Percentiles rank a stretch among this genome's conserved stretches.
Evolutionary conservation across 2,329 filamentous ascomycete genomes (phyloP).

Genomic region (Fonsecaea pedrosoi): DNA sequence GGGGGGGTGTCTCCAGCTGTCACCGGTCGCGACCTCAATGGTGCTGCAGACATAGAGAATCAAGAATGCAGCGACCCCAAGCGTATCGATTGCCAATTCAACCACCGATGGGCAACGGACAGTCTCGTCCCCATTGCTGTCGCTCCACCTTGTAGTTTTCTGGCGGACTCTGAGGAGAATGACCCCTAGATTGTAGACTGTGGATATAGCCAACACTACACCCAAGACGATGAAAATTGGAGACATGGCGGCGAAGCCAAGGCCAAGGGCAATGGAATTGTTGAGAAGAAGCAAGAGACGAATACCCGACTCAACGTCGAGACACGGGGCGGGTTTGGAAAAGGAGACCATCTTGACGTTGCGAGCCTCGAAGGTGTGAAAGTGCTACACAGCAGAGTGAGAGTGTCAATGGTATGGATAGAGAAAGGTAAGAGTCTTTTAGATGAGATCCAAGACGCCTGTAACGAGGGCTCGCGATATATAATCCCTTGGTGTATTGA

Average conservation of each 20-base stretch:
- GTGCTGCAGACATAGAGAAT: slow-evolving; percentile 25
- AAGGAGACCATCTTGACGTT: slow-evolving; percentile 13
- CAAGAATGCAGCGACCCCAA: slow-evolving; percentile 26
- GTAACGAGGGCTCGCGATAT: slow-evolving; percentile 5
- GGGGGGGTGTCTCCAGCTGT: background rate
- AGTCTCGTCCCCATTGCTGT: slow-evolving; percentile 5
- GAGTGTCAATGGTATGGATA: background rate
- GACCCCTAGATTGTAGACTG: slow-evolving; percentile 22
- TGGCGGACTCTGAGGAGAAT: slow-evolving; percentile 2
- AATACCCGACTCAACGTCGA: slow-evolving; percentile 10
- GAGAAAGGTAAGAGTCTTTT: slow-evolving; percentile 2
- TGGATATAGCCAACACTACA: slow-evolving; percentile 19
- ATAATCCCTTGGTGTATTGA: background rate
- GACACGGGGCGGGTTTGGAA: background rate
- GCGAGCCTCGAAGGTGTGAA: background rate
- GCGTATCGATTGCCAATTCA: slow-evolving; percentile 15
- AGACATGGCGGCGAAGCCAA: slow-evolving; percentile 20
- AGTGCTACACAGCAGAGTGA: background rate
- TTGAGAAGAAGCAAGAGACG: slow-evolving; percentile 25
- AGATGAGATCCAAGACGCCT: background rate
- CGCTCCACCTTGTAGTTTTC: slow-evolving; percentile 3
- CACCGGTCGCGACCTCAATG: slow-evolving; percentile 1
- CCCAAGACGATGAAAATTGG: slow-evolving; percentile 27
- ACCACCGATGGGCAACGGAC: slow-evolving; percentile 17
- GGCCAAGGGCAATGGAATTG: slow-evolving; percentile 22